These are phyloP conservation scores for Scalesia atractyloides DNA, from an alignment of 129 eudicot species.

Conservation along the genomic window DNA sequence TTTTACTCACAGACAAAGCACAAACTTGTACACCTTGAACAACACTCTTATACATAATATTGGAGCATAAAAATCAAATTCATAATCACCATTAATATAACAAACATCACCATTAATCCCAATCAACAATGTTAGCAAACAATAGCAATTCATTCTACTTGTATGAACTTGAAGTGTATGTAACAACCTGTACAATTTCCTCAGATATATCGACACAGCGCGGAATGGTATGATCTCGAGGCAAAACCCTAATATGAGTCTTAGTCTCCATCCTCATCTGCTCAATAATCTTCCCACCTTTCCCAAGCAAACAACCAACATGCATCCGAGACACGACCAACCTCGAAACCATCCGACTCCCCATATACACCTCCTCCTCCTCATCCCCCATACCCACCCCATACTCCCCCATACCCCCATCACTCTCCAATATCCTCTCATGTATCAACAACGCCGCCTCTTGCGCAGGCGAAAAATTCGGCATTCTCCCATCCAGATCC, in stretches of 20 bases:
- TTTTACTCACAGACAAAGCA: no score
- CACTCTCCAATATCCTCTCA: constrained; percentile 96
- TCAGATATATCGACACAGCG: constrained; percentile 87
- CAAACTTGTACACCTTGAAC: no score
- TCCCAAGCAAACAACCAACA: constrained; percentile 90
- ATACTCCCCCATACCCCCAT: constrained; percentile 50
- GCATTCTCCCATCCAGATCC: constrained; percentile 94
- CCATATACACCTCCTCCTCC: constrained; percentile 47
- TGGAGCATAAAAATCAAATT: no score
- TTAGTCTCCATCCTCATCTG: constrained; percentile 97
- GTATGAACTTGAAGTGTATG: neutral
- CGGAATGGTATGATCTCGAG: constrained; percentile 85
- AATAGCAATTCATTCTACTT: neutral
- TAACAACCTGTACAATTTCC: constrained; percentile 94
- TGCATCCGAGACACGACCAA: constrained; percentile 93
- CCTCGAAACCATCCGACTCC: constrained; percentile 73
- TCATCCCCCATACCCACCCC: constrained; percentile 45
- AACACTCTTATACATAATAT: no score
- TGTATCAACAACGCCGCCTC: constrained; percentile 90
- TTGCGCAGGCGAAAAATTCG: constrained; percentile 92
- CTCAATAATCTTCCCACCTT: constrained; percentile 98
- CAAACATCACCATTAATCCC: no score
- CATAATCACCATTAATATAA: no score
- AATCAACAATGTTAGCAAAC: neutral
- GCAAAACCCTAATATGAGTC: constrained; percentile 95